Percentiles rank a stretch among this genome's conserved stretches.
phyloP scores from a whole-genome alignment of 129 eudicot species.

The Erigeron canadensis region DNA sequence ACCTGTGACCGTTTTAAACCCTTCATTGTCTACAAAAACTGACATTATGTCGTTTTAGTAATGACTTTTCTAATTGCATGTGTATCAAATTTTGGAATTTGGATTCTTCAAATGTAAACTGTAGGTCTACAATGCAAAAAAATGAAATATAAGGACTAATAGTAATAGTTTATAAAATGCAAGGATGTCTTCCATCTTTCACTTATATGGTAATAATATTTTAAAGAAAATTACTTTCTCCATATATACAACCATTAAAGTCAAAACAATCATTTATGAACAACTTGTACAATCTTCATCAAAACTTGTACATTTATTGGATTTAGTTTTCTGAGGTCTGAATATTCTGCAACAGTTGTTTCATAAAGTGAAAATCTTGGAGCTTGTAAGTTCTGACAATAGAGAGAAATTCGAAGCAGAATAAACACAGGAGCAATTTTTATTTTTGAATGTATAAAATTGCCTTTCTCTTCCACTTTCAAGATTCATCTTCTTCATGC shows the following conservation, averaged over 20 bases:
- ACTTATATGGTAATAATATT: background rate
- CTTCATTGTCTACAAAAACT: too few relatives aligned
- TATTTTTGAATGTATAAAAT: conserved; percentile 49
- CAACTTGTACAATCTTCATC: background rate
- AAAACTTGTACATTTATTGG: background rate
- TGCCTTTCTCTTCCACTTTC: conserved; percentile 35
- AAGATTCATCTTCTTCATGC: conserved; percentile 19
- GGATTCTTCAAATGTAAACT: too few relatives aligned
- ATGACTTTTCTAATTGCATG: too few relatives aligned
- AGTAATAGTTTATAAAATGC: background rate
- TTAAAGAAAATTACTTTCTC: conserved; percentile 6
- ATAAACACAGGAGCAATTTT: conserved; percentile 33
- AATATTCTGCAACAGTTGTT: conserved; percentile 11
- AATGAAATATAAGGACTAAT: background rate
- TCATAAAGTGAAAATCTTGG: conserved; percentile 39
- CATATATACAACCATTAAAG: background rate
- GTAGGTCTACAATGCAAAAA: too few relatives aligned
- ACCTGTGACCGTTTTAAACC: too few relatives aligned
- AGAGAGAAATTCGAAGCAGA: conserved; percentile 32
- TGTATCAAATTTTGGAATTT: too few relatives aligned
- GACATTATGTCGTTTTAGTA: too few relatives aligned
- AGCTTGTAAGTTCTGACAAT: conserved; percentile 49
- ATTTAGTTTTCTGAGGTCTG: background rate
- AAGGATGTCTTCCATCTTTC: conserved; percentile 15
- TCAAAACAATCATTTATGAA: background rate